Conservation (phyloP, 305 asterid species). For the Stenogyne calaminthoides region DNA sequence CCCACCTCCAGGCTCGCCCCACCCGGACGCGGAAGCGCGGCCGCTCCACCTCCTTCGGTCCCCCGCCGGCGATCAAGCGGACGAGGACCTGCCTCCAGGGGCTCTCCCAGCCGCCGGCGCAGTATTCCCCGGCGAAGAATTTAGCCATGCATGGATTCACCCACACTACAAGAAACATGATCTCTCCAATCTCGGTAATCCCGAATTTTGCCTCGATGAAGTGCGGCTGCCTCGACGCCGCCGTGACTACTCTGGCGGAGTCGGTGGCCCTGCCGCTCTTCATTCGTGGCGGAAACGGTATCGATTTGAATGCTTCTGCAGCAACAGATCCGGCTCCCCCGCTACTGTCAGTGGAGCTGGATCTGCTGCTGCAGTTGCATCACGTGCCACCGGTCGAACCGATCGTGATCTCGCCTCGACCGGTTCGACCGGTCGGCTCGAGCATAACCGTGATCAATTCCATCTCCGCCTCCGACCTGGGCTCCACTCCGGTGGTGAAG, state of each 20-base stretch:
- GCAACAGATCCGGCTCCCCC: no score
- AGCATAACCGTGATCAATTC: constrained; percentile 43
- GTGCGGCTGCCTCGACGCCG: constrained; percentile 55
- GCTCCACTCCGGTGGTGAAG: background rate
- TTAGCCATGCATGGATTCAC: constrained; percentile 48
- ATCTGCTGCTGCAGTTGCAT: constrained; percentile 38
- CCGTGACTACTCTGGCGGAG: constrained; percentile 54
- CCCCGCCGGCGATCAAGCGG: constrained; percentile 51
- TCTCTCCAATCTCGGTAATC: constrained; percentile 34
- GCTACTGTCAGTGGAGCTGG: constrained; percentile 42
- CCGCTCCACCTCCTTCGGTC: constrained; percentile 61
- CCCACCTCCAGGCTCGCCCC: constrained; percentile 82
- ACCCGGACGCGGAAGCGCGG: constrained; percentile 90
- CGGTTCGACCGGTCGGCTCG: constrained; percentile 76
- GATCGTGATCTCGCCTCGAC: constrained; percentile 57
- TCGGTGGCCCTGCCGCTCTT: constrained; percentile 42
- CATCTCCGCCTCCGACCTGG: constrained; percentile 30
- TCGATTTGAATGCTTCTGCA: constrained; percentile 46
- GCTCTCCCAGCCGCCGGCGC: constrained; percentile 39
- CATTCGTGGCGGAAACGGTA: constrained; percentile 21
- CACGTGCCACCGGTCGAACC: no score
- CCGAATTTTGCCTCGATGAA: constrained; percentile 46
- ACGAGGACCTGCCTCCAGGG: constrained; percentile 53
- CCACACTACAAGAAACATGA: constrained; percentile 27
- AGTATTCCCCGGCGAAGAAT: constrained; percentile 31